Base-by-base conservation (phyloP, 495 filamentous ascomycete species). In the Annulohypoxylon moriforme region DNA sequence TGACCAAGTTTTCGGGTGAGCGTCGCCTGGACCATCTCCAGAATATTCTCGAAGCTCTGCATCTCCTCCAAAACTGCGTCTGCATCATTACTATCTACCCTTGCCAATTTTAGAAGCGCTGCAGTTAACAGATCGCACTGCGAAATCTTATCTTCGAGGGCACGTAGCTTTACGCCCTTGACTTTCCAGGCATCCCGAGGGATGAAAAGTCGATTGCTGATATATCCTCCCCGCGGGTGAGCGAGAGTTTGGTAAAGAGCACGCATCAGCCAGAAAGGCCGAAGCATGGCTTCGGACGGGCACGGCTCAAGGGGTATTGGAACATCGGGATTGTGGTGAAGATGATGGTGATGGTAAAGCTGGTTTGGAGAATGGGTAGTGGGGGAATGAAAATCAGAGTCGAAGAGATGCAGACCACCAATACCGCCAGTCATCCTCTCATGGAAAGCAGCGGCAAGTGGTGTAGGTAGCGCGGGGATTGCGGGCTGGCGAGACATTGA, bases 211-310 rank as follows among this genome's bases (percentile, higher is more conserved):
- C 93, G 93, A 27, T 89, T 94, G 29, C 95, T 96, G 16, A 99
- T 77, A 77, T 97, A 99, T 7, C 94, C 96, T 25, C 96, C 96
- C 20, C 92, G 90, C 4, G 94, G 92, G 76, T 98, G 94, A 20
- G 91, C 90, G 29, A 98, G 88, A 1, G 94, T 97, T 76, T 98
- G 94, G 77, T 95, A 97, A 20, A 99, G 84, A 58, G 90, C 91
- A 58, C 96, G 87, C 91, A 99, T 95, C 16, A 98, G 87, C 96
- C 96, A 98, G 81, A 97, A 98, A 2, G 96, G 96, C 13, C 96
- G 90, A 1, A 97, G 86, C 50, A 97, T 86, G 60, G 89, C 87
- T 11, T 96, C 94, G 61, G 89, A 91, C 2, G 96, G 96, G 75
- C 96, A 99, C 14, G 96, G 93, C 71, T 99, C 96, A 13, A 99